Base-by-base conservation (phyloP, 129 eudicot species). In the Lonicera japonica region DNA sequence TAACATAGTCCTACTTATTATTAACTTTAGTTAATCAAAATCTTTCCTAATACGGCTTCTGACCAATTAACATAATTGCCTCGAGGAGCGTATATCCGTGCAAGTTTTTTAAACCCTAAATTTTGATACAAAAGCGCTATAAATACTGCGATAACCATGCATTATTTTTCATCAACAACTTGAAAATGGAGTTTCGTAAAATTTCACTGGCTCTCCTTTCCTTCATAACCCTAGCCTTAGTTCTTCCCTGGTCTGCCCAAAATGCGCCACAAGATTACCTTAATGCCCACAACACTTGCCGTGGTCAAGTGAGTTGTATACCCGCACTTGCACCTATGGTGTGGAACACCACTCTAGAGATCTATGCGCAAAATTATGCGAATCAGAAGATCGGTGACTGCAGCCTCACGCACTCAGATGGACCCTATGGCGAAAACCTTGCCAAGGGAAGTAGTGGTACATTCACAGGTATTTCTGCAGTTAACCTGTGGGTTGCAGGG, bases 391-490 rank as follows among this genome's bases (percentile, higher is more conserved):
- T 29, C 7, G 74, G 23, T 3, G 71, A 81, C 62, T 84, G 92
- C 60, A 60, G 47, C 4, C 68, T 88, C 16, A 18, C 16, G 21
- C 89, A 84, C 58, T 88, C 96, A 5, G 65, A 5, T 0, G 63
- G 64, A 1, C 80, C 71, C 17, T 88, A 83, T 14, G 86, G 85
- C 11, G 90, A 86, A 56, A 86, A 80, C 80, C 73, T 86, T 5
- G 84, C 86, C 0, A 15, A 41, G n/a, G 95, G 87, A 20, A 72
- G 71, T 0, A 72, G 71, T 0, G 80, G 84, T 5, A 20, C 38
- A 18, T 66, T 79, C 66, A 55, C 69, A 4, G 81, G 75, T 7
- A 58, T 40, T 12, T 69, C 66, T 11, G 90, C 87, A 0, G 85
- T 83, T 8, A 71, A 70, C 25, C 10, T 75, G 69, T 83, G 87